These are phyloP conservation scores for Allantophomopsis cytisporea DNA, from an alignment of 2,329 filamentous ascomycete genomes.

Conservation along the genomic window DNA sequence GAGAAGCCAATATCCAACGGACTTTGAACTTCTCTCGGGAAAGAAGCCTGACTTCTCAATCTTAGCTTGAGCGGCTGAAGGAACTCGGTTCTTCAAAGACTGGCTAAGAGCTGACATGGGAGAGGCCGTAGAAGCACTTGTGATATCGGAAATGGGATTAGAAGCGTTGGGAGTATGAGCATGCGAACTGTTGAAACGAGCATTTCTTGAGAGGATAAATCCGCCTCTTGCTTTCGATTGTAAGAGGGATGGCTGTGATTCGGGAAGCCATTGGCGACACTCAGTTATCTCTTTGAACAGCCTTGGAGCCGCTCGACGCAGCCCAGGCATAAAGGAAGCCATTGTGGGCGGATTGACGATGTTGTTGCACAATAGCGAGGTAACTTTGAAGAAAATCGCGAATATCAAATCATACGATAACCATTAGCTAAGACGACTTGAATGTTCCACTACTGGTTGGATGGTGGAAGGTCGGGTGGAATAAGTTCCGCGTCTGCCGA, in stretches of 20 bases:
- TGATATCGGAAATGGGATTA: not conserved
- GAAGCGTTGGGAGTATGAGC: constrained; percentile 4
- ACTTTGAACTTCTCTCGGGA: constrained; percentile 50
- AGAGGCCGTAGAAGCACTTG: constrained; percentile 3
- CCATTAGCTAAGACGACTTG: not conserved
- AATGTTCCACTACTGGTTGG: no score
- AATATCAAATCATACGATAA: constrained; percentile 1
- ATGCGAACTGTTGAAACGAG: constrained; percentile 17
- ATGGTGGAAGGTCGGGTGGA: no score
- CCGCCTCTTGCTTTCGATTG: no score
- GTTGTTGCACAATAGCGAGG: not conserved
- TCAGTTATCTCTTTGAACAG: constrained; percentile 16
- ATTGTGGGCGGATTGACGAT: constrained; percentile 7
- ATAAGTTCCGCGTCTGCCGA: no score
- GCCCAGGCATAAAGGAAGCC: constrained; percentile 16
- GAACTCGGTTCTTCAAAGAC: constrained; percentile 8
- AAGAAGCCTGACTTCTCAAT: constrained; percentile 10
- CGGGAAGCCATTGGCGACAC: constrained; percentile 14
- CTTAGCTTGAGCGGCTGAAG: not conserved
- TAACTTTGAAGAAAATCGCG: not conserved
- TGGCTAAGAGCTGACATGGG: constrained; percentile 11
- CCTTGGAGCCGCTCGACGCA: constrained; percentile 13
- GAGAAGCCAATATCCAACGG: constrained; percentile 83
- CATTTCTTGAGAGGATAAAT: constrained; percentile 5
- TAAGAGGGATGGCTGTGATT: no score